phyloP scores from a whole-genome alignment of 768 basidiomycete genomes.

The Steccherinum ochraceum region DNA sequence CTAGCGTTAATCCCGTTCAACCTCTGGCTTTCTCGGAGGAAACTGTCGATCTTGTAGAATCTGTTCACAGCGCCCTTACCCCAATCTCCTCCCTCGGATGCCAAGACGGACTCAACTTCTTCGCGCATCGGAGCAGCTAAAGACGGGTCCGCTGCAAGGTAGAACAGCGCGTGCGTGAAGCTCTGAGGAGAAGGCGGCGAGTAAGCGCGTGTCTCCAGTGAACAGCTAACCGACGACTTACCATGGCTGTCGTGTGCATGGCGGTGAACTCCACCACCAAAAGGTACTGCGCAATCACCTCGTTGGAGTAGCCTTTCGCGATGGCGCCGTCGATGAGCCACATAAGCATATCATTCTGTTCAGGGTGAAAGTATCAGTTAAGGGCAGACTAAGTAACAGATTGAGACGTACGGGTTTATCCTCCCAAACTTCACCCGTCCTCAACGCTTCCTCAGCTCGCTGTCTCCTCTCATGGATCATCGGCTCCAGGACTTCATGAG shows the following conservation, averaged over 20 bases:
- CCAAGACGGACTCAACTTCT: slow-evolving; percentile 17
- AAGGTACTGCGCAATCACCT: slow-evolving; percentile 18
- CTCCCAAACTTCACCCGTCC: slow-evolving; percentile 25
- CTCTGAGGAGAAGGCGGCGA: slow-evolving; percentile 19
- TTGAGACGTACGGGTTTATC: slow-evolving; percentile 26
- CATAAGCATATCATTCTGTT: slow-evolving; percentile 33
- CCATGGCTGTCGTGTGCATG: slow-evolving; percentile 36
- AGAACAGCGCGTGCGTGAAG: slow-evolving; percentile 22
- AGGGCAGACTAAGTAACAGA: neutral
- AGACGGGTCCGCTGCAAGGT: slow-evolving; percentile 22
- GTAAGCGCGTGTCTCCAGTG: too few species aligned
- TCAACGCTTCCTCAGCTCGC: slow-evolving; percentile 20
- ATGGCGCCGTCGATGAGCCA: slow-evolving; percentile 33
- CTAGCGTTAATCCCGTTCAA: slow-evolving; percentile 11
- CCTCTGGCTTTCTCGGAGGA: slow-evolving; percentile 24
- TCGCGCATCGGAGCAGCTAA: slow-evolving; percentile 20
- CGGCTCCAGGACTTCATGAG: slow-evolving; percentile 23
- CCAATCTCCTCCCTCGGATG: slow-evolving; percentile 20
- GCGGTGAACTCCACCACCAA: slow-evolving; percentile 36
- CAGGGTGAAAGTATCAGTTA: neutral
- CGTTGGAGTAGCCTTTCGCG: slow-evolving; percentile 12
- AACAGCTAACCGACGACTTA: too few species aligned
- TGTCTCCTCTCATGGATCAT: slow-evolving; percentile 28
- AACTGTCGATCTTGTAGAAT: slow-evolving; percentile 27
- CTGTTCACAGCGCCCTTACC: slow-evolving; percentile 20